Conservation (phyloP, 805 yeast genomes). For the Sporopachydermia quercuum region DNA sequence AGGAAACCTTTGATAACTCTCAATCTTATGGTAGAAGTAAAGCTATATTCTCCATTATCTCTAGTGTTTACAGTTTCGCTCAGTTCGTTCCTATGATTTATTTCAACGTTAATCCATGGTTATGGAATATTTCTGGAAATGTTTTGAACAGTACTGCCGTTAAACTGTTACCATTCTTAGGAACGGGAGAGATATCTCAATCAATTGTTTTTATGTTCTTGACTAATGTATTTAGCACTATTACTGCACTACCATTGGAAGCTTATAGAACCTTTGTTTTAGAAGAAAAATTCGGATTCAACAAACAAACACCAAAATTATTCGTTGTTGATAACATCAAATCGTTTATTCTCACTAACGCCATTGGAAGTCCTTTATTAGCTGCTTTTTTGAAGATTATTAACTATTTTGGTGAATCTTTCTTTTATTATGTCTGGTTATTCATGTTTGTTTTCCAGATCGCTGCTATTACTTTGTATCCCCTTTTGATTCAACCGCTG, state of each 20-base stretch:
- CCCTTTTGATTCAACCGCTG: slow-evolving; percentile 79
- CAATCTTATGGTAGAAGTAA: slow-evolving; percentile 72
- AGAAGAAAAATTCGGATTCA: slow-evolving; percentile 89
- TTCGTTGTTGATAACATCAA: slow-evolving; percentile 69
- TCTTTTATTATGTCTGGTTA: slow-evolving; percentile 65
- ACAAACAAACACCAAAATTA: slow-evolving; percentile 59
- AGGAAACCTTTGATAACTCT: slow-evolving; percentile 61
- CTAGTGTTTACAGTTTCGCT: slow-evolving; percentile 33
- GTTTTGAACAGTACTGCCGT: slow-evolving; percentile 13
- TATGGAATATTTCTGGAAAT: slow-evolving; percentile 39
- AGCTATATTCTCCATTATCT: slow-evolving; percentile 47
- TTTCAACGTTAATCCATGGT: slow-evolving; percentile 45
- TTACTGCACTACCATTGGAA: slow-evolving; percentile 50
- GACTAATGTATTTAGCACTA: slow-evolving; percentile 32
- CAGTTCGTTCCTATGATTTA: slow-evolving; percentile 45
- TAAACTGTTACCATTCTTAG: slow-evolving; percentile 5
- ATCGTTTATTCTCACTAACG: slow-evolving; percentile 33
- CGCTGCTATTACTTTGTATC: slow-evolving; percentile 59
- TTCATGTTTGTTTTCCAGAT: slow-evolving; percentile 62
- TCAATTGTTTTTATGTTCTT: slow-evolving; percentile 50
- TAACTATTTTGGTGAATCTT: slow-evolving; percentile 63
- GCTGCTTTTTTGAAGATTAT: slow-evolving; percentile 71
- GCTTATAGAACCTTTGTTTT: slow-evolving; percentile 74
- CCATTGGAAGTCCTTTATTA: slow-evolving; percentile 57
- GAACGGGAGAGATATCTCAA: slow-evolving; percentile 50